Evolutionary conservation across 2,329 filamentous ascomycete species (phyloP).

Genomic region (Dryadomyces sulphureus): DNA sequence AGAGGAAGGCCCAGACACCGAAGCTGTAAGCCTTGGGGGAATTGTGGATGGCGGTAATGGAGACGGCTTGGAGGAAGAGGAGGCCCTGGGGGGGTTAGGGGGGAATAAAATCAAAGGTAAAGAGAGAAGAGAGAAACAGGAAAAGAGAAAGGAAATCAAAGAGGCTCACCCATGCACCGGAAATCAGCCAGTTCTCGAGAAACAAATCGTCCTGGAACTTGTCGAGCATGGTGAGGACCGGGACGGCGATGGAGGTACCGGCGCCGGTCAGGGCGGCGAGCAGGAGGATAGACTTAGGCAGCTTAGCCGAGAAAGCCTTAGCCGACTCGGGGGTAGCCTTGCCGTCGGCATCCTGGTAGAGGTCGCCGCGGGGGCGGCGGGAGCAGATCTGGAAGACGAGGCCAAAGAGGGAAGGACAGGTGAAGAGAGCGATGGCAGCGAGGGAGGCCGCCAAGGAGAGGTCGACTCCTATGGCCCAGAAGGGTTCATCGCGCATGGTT

Average conservation of each 20-base stretch:
- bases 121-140: neutral
- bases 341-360: conserved; percentile 57
- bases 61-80: conserved; percentile 35
- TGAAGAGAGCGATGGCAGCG: conserved; percentile 16
- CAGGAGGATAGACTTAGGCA: conserved; percentile 39
- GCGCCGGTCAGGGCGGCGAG: conserved; percentile 39
- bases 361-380: conserved; percentile 17
- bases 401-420: conserved; percentile 16
- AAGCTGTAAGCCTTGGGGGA: conserved; percentile 38
- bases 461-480: conserved; percentile 14
- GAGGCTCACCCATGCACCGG: conserved; percentile 46
- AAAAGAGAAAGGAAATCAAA: conserved; percentile 10
- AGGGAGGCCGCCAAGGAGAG: conserved; percentile 15
- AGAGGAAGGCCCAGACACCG: conserved; percentile 36
- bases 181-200: conserved; percentile 44
- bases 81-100: conserved; percentile 29
- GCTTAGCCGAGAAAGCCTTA: conserved; percentile 44
- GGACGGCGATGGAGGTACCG: conserved; percentile 38
- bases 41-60: conserved; percentile 31
- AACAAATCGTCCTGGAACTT: conserved; percentile 22
- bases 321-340: conserved; percentile 49
- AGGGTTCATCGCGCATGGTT: conserved; percentile 16
- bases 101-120: too few species aligned
- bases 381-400: conserved; percentile 15
- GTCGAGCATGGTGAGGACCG: conserved; percentile 33